Conservation (phyloP, 148 eudicot species). For the Suaeda aralocaspica region DNA sequence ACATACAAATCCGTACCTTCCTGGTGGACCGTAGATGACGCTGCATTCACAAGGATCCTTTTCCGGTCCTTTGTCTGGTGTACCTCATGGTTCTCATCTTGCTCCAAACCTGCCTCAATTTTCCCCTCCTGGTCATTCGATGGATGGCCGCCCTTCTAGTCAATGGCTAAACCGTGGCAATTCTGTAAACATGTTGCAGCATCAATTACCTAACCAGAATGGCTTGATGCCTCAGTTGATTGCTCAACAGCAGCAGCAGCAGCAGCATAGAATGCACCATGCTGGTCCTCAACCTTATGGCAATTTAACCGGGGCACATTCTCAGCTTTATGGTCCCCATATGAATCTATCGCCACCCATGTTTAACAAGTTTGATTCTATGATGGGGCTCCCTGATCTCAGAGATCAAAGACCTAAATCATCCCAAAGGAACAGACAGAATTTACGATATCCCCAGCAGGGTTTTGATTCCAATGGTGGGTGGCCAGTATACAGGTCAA, state of each 20-base stretch:
- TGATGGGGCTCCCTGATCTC: constrained; percentile 45
- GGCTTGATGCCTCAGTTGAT: constrained; percentile 42
- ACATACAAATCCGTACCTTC: constrained; percentile 37
- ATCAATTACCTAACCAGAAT: constrained; percentile 50
- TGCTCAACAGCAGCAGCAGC: constrained; percentile 37
- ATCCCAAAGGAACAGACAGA: constrained; percentile 33
- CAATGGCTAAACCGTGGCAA: constrained; percentile 54
- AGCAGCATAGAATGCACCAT: constrained; percentile 36
- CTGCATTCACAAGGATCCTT: constrained; percentile 43
- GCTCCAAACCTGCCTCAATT: constrained; percentile 41
- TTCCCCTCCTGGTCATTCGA: constrained; percentile 38
- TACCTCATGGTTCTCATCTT: constrained; percentile 43
- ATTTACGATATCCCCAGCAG: constrained; percentile 43
- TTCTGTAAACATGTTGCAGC: constrained; percentile 44
- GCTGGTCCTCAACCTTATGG: constrained; percentile 36
- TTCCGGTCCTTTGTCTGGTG: constrained; percentile 39
- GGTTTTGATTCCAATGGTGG: constrained; percentile 44
- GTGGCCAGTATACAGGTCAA: constrained; percentile 48
- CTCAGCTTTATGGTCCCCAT: constrained; percentile 37
- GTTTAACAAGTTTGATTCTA: constrained; percentile 44
- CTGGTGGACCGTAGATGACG: constrained; percentile 41
- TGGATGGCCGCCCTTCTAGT: constrained; percentile 35
- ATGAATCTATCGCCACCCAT: constrained; percentile 40
- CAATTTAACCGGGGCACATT: constrained; percentile 38
- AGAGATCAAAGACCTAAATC: constrained; percentile 51